A percentile compares a stretch with the other conserved stretches of the same genome.
phyloP scores from a whole-genome alignment of 2,329 filamentous ascomycete genomes.

The Fusarium albidum region DNA sequence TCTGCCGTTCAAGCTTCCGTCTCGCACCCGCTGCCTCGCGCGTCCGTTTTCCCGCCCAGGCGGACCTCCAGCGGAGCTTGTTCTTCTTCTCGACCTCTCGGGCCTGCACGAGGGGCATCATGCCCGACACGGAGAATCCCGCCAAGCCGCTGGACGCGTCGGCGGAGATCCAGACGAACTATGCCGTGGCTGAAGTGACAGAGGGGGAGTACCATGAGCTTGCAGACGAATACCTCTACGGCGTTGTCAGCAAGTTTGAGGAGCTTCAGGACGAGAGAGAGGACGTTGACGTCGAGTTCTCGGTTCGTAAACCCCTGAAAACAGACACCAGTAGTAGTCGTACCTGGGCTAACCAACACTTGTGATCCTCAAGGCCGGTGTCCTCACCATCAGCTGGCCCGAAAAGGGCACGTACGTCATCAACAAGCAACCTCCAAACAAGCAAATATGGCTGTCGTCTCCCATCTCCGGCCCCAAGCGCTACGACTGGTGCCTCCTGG shows the following conservation, averaged over 20 bases:
- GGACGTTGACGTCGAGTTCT: constrained; percentile 88
- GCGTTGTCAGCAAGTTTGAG: constrained; percentile 69
- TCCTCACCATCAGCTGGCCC: constrained; percentile 78
- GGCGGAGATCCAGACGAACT: constrained; percentile 46
- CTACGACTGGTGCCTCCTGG: constrained; percentile 84
- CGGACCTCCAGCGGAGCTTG: constrained; percentile 33
- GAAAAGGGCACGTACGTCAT: constrained; percentile 85
- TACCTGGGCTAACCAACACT: constrained; percentile 23
- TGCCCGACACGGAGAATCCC: constrained; percentile 67
- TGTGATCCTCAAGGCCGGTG: constrained; percentile 77
- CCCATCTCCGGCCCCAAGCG: constrained; percentile 92
- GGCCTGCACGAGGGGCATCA: constrained; percentile 57
- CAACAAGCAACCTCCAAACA: constrained; percentile 98
- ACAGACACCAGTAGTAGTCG: background rate
- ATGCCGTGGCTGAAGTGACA: constrained; percentile 68
- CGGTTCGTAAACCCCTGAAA: constrained; percentile 66
- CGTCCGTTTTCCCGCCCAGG: constrained; percentile 5
- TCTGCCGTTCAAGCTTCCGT: constrained; percentile 35
- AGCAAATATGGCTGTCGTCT: constrained; percentile 95
- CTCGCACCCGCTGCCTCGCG: constrained; percentile 18
- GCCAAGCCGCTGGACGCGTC: constrained; percentile 51
- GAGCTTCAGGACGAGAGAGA: constrained; percentile 75
- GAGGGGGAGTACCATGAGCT: constrained; percentile 78
- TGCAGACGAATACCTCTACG: constrained; percentile 77
- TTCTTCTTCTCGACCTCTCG: constrained; percentile 47